Evolutionary conservation across 768 basidiomycete species (phyloP).

Genomic region (Hygrocybe punicea): DNA sequence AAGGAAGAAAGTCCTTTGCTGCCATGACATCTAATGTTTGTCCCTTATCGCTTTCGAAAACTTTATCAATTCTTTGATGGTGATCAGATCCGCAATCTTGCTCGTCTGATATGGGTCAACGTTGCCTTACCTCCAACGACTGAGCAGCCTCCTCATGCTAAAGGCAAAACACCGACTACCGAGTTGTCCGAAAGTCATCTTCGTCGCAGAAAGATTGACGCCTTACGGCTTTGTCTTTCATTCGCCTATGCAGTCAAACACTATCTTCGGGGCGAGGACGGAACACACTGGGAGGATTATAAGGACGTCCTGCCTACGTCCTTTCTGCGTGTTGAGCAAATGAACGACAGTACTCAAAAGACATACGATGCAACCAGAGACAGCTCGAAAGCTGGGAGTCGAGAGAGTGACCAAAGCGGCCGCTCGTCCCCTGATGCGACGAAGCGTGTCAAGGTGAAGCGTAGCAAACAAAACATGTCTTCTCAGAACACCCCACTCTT

Average conservation of each 20-base stretch:
- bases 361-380: conserved; percentile 43
- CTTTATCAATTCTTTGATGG: background rate
- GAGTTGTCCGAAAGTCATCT: conserved; percentile 51
- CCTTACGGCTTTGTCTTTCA: conserved; percentile 61
- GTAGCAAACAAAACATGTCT: conserved; percentile 53
- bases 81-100: conserved; percentile 58
- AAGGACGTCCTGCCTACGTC: conserved; percentile 60
- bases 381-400: conserved; percentile 25
- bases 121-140: conserved; percentile 61
- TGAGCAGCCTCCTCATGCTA: conserved; percentile 38
- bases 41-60: background rate
- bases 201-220: conserved; percentile 63
- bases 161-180: conserved; percentile 51
- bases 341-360: conserved; percentile 38
- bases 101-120: conserved; percentile 77
- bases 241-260: conserved; percentile 77
- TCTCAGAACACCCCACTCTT: conserved; percentile 61
- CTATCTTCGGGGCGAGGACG: conserved; percentile 83
- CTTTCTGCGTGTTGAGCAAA: conserved; percentile 49
- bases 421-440: conserved; percentile 49
- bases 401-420: conserved; percentile 31
- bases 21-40: conserved; percentile 54
- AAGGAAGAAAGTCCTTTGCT: conserved; percentile 84
- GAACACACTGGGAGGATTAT: conserved; percentile 66
- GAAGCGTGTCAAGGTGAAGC: conserved; percentile 66